Evolutionary conservation across 148 eudicot genomes (phyloP), one percentile per base, ranked within the genome.

Genomic region (Cornus kousa): DNA sequence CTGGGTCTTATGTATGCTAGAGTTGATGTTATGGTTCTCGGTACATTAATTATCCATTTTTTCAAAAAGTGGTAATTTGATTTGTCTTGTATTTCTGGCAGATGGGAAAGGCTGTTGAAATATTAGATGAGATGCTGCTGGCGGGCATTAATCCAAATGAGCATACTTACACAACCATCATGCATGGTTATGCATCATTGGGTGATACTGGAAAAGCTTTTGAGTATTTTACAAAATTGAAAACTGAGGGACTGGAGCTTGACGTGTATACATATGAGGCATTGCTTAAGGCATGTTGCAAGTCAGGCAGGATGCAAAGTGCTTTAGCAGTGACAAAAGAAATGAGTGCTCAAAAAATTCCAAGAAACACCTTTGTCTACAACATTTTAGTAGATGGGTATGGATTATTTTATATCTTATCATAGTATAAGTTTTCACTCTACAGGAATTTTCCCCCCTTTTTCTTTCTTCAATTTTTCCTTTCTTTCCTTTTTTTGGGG

Each of bases 141-240:
- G 93, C 97, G 19, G 93, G 97, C 73, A 85, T 90, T 22, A 84
- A 82, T 78, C 97, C 98, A 23, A 87, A 94, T 78, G 87, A 84
- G 81, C 95, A 87, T 81, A 90, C 99, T 37, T 94, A 94, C 86
- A 96, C 99, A 2, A 92, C 86, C 71, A 92, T 96, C 65, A 96
- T 96, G 99, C 90, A 96, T 81, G 99, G 99, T 67, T 96, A 92
- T 88, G 99, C 99, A 82, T 90, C 99, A 62, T 20, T 88, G 71
- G 99, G 99, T 80, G 98, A 96, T 81, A 96, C 93, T 69, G 99
- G 97, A 78, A 96, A 91, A 91, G 98, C 98, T 59, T 96, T 96
- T 74, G 95, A 96, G 81, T 96, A 96, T 68, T 96, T 94, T 71
- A 85, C 89, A 37, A 96, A 90, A 85, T 68, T 92, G 35, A 92